phyloP scores from a whole-genome alignment of 768 basidiomycete species.

The Rhodotorula kratochvilovae region DNA sequence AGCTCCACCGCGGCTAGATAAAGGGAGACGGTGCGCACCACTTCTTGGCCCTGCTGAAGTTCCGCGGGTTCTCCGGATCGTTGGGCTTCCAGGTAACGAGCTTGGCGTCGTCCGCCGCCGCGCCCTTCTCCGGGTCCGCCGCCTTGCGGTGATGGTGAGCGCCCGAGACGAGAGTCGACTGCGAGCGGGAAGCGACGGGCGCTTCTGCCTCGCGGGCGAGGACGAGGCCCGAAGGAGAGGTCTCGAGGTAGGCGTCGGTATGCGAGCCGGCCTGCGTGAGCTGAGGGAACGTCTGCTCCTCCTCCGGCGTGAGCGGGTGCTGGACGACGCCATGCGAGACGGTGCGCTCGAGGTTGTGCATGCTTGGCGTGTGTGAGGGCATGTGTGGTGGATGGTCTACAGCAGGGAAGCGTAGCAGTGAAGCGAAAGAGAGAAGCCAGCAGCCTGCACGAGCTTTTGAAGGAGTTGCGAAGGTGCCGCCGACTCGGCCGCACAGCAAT shows the following conservation, averaged over 20 bases:
- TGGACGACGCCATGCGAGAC: constrained; percentile 27
- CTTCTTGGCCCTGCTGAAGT: constrained; percentile 38
- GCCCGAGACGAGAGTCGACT: constrained; percentile 1
- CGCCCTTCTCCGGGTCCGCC: constrained; percentile 33
- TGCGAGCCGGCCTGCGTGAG: constrained; percentile 21
- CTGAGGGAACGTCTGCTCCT: constrained; percentile 14
- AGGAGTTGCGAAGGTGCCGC: background rate
- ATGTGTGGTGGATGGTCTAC: background rate
- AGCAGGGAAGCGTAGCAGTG: too few relatives aligned
- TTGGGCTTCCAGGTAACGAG: constrained; percentile 38
- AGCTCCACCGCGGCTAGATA: too few relatives aligned
- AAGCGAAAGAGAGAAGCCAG: background rate
- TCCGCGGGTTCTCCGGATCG: constrained; percentile 40
- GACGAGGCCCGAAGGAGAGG: constrained; percentile 18
- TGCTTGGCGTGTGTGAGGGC: background rate
- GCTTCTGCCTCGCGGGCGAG: constrained; percentile 21
- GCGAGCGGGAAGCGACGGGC: background rate
- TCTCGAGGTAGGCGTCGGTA: constrained; percentile 22
- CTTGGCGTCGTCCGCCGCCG: constrained; percentile 24
- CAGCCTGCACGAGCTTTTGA: background rate
- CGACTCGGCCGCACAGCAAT: background rate
- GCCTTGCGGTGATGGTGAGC: background rate
- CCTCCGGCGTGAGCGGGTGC: background rate
- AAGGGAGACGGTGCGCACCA: constrained; percentile 40
- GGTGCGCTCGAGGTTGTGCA: constrained; percentile 2